Base-by-base conservation (phyloP, 75 land plant genomes). In the Selaginella moellendorffii region DNA sequence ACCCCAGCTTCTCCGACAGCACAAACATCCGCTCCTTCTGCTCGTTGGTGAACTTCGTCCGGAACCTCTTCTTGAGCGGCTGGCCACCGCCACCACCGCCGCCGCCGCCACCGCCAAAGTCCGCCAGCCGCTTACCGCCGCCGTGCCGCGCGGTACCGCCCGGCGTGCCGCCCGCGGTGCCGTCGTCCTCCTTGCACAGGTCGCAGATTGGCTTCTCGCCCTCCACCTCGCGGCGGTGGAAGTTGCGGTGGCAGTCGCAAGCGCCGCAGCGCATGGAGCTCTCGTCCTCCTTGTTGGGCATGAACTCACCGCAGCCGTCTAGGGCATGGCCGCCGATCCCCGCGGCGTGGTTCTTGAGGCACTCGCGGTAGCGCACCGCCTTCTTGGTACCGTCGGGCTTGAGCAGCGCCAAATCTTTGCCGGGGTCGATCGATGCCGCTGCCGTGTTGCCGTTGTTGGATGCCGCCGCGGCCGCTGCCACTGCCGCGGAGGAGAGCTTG, bases 301-400 rank as follows among this genome's bases (percentile, higher is more conserved):
- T 78, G 77, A 80, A 80, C 68, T 81, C 83, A 9, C 83, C 77
- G 66, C 83, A 81, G 0, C 83, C 83, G 63, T 81, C 83, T 29
- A 67, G 31, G 29, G 74, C 75, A 71, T 78, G 71, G 54, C 56
- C 68, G 24, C 80, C 80, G 30, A 66, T 30, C 25, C 64, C 31
- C 22, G 76, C 74, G 2, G 82, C 82, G 53, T 77, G 77, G 67
- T 80, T 80, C 74, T 80, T 80, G 63, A 67, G 68, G 74, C 82
- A 80, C 64, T 80, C 82, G 27, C 73, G 52, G 70, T 80, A 77
- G 19, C 60, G 1, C 23, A 53, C 63, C 17, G 18, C 24, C n/a
- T 56, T 56, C 24, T 56, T 56, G 59, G 59, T 36, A 5, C 46
- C 46, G 46, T 36, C 46, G 10, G 46, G 46, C 46, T 36, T 36